A percentile compares a stretch with the other conserved stretches of the same genome.
Conservation (phyloP, 2,329 filamentous ascomycete genomes). For the Dactylellina haptotyla region DNA sequence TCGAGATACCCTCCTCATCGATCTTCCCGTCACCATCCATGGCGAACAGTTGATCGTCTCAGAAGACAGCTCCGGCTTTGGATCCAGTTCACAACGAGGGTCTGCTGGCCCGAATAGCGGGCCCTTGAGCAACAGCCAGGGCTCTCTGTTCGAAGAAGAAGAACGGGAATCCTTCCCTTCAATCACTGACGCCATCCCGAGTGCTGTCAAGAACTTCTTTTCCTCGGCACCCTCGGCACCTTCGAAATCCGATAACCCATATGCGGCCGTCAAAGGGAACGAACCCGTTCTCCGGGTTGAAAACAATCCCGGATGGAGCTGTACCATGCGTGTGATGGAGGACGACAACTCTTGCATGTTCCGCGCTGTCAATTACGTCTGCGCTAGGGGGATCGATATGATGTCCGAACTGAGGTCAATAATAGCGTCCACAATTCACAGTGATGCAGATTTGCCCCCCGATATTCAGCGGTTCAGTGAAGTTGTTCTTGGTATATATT, state of each 20-base stretch:
- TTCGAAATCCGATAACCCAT: conserved; percentile 19
- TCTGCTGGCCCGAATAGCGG: conserved; percentile 44
- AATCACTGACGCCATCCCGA: conserved; percentile 32
- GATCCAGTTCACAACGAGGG: conserved; percentile 23
- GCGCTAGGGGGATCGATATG: conserved; percentile 71
- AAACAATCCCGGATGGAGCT: conserved; percentile 66
- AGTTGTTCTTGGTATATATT: conserved; percentile 76
- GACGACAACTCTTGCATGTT: conserved; percentile 97
- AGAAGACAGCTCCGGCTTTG: conserved; percentile 25
- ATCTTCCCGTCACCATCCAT: conserved; percentile 71
- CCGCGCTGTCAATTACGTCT: conserved; percentile 82
- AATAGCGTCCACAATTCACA: conserved; percentile 80
- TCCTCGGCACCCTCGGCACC: conserved; percentile 24
- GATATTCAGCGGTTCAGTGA: conserved; percentile 78
- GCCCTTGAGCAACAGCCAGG: conserved; percentile 53
- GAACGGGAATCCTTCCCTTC: conserved; percentile 37
- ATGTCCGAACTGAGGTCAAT: conserved; percentile 79
- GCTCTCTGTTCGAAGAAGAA: conserved; percentile 51
- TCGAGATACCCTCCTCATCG: conserved; percentile 65
- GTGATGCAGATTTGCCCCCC: conserved; percentile 58
- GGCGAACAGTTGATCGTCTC: conserved; percentile 75
- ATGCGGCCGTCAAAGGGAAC: conserved; percentile 64
- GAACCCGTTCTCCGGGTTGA: conserved; percentile 71
- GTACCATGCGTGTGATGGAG: conserved; percentile 79
- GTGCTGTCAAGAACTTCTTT: conserved; percentile 52